These are phyloP conservation scores for Rhodamnia argentea DNA, from an alignment of 345 rosid species.

Conservation along the genomic window DNA sequence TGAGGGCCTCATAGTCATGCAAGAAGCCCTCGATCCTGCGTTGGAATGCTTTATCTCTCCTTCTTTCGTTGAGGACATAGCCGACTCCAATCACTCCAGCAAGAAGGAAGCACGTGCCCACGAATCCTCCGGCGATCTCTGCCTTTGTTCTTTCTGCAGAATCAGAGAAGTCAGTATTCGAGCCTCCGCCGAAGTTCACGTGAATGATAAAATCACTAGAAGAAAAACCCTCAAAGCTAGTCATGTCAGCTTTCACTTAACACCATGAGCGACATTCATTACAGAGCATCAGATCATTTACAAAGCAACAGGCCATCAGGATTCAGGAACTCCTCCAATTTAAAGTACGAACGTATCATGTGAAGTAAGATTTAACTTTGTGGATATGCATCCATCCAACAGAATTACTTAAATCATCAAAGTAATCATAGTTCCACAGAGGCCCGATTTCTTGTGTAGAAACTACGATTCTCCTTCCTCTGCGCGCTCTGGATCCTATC, in stretches of 20 bases:
- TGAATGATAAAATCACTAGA: background rate
- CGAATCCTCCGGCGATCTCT: background rate
- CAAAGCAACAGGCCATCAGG: background rate
- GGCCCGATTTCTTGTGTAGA: background rate
- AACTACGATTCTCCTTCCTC: background rate
- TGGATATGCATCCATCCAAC: background rate
- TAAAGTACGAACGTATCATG: background rate
- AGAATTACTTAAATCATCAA: background rate
- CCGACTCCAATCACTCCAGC: background rate
- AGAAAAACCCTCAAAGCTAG: background rate
- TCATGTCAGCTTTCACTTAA: background rate
- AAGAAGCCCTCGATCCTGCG: slow-evolving; percentile 6
- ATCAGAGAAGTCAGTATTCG: background rate
- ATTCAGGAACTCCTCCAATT: background rate
- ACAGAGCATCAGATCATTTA: background rate
- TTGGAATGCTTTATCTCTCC: background rate
- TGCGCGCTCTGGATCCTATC: background rate
- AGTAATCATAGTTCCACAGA: background rate
- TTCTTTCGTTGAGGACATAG: background rate
- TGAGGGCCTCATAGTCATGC: slow-evolving; percentile 13
- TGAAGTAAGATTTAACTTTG: background rate
- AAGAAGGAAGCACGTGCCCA: background rate
- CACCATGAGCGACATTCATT: background rate
- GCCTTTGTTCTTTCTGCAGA: background rate
- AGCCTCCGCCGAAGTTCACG: background rate